phyloP scores from a whole-genome alignment of 345 rosid species.

The Bruguiera parviflora region DNA sequence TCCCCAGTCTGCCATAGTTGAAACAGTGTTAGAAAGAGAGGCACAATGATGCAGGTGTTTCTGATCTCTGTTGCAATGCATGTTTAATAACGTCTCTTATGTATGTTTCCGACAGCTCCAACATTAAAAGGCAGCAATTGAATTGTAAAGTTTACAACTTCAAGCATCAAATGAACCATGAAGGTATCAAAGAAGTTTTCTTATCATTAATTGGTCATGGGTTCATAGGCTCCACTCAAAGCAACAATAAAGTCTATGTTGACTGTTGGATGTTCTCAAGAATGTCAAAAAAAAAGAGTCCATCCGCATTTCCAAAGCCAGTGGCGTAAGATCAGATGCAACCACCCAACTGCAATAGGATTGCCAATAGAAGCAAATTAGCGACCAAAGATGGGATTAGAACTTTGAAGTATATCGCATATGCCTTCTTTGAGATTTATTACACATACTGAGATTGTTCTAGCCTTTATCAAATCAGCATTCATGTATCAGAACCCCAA shows the following conservation, averaged over 20 bases:
- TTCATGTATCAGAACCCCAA: too few relatives aligned
- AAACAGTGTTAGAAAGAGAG: conserved; percentile 41
- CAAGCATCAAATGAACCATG: too few relatives aligned
- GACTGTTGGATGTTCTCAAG: too few relatives aligned
- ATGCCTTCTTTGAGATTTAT: neutral
- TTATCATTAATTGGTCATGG: too few relatives aligned
- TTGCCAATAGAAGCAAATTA: conserved; percentile 8
- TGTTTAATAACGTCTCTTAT: conserved; percentile 53
- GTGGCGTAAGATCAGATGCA: conserved; percentile 13
- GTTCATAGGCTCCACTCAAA: too few relatives aligned
- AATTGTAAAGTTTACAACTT: too few relatives aligned
- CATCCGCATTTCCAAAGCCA: neutral
- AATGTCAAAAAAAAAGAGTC: neutral
- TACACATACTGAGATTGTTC: neutral
- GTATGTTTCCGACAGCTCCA: conserved; percentile 76
- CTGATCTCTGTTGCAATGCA: conserved; percentile 56
- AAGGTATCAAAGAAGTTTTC: too few relatives aligned
- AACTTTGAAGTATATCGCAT: neutral
- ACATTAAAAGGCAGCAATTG: conserved; percentile 43
- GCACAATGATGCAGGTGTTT: conserved; percentile 34
- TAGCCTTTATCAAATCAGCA: neutral
- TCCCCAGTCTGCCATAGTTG: conserved; percentile 68
- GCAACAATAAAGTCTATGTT: conserved; percentile 44
- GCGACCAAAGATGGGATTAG: neutral
- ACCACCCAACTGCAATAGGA: conserved; percentile 24